Conservation (phyloP, 1,284 basidiomycete genomes). For the Irpex sp. region DNA sequence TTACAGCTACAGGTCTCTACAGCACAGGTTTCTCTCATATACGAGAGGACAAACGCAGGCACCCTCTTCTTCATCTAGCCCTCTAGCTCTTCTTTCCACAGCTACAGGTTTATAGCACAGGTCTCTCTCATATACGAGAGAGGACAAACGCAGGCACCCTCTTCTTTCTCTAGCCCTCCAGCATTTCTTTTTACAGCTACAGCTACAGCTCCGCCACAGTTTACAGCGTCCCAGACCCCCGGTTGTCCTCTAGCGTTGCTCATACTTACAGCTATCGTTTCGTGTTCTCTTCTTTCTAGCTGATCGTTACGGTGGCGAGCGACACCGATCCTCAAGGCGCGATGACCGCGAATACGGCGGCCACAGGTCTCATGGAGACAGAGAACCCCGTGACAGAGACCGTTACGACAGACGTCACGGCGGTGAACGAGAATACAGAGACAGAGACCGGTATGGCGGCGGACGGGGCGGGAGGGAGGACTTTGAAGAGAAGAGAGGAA, state of each 20-base stretch:
- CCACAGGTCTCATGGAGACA: slow-evolving; percentile 38
- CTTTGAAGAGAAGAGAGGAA: slow-evolving; percentile 35
- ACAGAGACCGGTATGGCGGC: slow-evolving; percentile 28
- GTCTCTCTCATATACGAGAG: neutral
- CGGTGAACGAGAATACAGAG: slow-evolving; percentile 26
- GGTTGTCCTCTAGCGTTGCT: neutral
- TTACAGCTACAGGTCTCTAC: neutral
- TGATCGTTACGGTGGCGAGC: slow-evolving; percentile 39
- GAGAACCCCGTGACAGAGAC: slow-evolving; percentile 33
- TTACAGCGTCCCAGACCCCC: neutral
- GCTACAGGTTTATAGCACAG: neutral
- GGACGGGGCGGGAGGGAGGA: slow-evolving; percentile 24
- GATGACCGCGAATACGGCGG: slow-evolving; percentile 36
- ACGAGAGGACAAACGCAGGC: neutral
- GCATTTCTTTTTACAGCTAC: slow-evolving; percentile 4
- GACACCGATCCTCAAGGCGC: slow-evolving; percentile 47
- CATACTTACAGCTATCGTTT: slow-evolving; percentile 26
- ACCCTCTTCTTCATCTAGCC: neutral
- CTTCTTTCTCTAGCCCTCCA: neutral
- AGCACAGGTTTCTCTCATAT: neutral
- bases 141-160: neutral
- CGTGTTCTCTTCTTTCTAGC: slow-evolving; percentile 11
- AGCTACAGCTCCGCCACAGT: no score
- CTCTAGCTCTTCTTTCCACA: slow-evolving; percentile 8
- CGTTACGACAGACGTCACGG: slow-evolving; percentile 26